Conservation (phyloP, 2,329 filamentous ascomycete genomes). For the Cordyceps militaris region DNA sequence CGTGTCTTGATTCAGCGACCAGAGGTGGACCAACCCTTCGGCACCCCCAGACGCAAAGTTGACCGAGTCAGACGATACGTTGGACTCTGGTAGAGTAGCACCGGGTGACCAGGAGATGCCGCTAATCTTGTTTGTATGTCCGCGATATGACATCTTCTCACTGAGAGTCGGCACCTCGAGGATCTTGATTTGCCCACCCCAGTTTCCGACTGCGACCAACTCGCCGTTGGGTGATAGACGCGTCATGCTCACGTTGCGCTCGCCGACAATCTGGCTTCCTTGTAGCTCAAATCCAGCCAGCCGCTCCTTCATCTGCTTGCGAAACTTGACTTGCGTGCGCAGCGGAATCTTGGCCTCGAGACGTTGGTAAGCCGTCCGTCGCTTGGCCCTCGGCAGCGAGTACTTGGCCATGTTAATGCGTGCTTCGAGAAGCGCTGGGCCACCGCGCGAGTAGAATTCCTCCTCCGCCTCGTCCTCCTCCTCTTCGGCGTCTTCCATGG, state of each 20-base stretch:
- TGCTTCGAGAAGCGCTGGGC: slow-evolving; percentile 64
- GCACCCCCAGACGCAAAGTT: slow-evolving; percentile 89
- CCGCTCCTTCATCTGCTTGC: slow-evolving; percentile 79
- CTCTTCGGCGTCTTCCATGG: slow-evolving; percentile 52
- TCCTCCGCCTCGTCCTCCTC: slow-evolving; percentile 67
- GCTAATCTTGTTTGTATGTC: slow-evolving; percentile 83
- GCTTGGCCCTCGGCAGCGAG: slow-evolving; percentile 75
- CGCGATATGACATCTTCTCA: slow-evolving; percentile 67
- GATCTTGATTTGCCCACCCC: slow-evolving; percentile 83
- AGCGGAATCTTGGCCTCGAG: slow-evolving; percentile 76
- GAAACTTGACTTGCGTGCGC: slow-evolving; percentile 84
- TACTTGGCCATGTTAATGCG: slow-evolving; percentile 74
- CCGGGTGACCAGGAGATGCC: slow-evolving; percentile 87
- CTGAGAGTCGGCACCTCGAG: slow-evolving; percentile 77
- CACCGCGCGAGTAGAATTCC: slow-evolving; percentile 90
- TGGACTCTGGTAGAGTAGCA: slow-evolving; percentile 64
- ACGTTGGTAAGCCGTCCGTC: slow-evolving; percentile 69
- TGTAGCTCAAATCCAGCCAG: slow-evolving; percentile 81
- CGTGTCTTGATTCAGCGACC: slow-evolving; percentile 81
- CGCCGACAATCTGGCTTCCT: slow-evolving; percentile 86
- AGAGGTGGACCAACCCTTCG: slow-evolving; percentile 80
- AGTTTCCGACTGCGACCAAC: slow-evolving; percentile 82
- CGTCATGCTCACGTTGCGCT: slow-evolving; percentile 85
- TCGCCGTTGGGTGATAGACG: slow-evolving; percentile 82
- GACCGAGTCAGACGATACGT: slow-evolving; percentile 63